phyloP scores from a whole-genome alignment of 176 grass and related monocot genomes.

The Stipa capillata region DNA sequence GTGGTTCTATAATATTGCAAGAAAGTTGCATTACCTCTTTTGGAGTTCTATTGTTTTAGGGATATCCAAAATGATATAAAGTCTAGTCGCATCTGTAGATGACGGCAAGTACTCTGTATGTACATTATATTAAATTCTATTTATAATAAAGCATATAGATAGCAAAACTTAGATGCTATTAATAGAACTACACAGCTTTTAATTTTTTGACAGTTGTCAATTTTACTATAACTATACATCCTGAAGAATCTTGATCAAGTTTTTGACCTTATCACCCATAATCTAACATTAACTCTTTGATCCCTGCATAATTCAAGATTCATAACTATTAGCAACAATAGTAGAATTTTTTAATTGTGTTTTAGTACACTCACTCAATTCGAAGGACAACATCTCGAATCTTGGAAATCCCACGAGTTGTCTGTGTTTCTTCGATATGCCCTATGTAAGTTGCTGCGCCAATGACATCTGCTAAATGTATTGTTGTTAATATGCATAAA shows the following conservation, averaged over 20 bases:
- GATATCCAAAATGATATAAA: not conserved
- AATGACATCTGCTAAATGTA: not conserved
- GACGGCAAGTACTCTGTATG: not conserved
- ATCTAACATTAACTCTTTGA: not conserved
- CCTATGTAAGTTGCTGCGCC: not conserved
- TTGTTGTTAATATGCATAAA: not conserved
- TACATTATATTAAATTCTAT: not conserved
- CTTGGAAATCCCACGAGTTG: not conserved
- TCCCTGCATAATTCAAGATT: not conserved
- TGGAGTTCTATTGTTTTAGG: not conserved
- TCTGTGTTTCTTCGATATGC: not conserved
- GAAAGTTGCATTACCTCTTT: not conserved
- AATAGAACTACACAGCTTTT: not conserved
- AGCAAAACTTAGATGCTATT: not conserved
- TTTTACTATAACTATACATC: not conserved
- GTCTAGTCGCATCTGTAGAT: not conserved
- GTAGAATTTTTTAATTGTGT: too few species aligned
- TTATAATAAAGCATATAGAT: not conserved
- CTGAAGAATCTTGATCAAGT: not conserved
- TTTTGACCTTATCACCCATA: not conserved
- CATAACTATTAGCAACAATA: too few species aligned
- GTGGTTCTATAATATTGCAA: not conserved
- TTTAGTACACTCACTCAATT: not conserved
- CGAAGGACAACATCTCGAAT: not conserved
- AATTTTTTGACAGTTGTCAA: not conserved